Evolutionary conservation across 2,329 filamentous ascomycete genomes (phyloP).

Genomic region (Trichoderma pleuroti): DNA sequence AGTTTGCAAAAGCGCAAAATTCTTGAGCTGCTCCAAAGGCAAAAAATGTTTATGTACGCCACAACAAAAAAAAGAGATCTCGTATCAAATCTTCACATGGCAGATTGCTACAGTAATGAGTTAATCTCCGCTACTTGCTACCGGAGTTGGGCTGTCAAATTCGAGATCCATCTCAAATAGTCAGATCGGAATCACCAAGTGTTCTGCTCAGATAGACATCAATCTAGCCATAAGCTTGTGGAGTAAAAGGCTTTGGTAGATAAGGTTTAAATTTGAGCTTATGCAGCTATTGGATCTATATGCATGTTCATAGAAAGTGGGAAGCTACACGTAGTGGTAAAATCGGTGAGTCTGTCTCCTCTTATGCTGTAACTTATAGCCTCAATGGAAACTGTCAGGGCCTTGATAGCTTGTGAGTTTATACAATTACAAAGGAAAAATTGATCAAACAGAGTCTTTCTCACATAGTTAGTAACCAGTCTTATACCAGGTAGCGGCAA

Average conservation of each 20-base stretch:
- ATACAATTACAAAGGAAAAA: too few relatives aligned
- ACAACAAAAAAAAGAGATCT: not conserved
- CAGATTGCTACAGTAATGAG: not conserved
- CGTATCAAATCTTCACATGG: not conserved
- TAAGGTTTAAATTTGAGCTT: not conserved
- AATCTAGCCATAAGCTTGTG: not conserved
- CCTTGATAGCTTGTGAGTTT: not conserved
- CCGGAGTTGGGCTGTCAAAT: not conserved
- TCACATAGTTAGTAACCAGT: not conserved
- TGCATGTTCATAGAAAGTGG: not conserved
- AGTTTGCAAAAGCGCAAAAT: not conserved
- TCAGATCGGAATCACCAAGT: not conserved
- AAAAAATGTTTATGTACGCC: not conserved
- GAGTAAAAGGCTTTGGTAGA: not conserved
- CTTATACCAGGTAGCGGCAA: not conserved
- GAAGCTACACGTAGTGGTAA: not conserved
- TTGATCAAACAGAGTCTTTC: not conserved
- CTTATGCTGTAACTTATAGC: not conserved
- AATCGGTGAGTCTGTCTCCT: not conserved
- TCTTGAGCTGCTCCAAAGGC: not conserved
- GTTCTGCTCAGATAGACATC: not conserved
- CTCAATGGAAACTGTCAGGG: not conserved
- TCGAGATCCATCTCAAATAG: rapidly evolving
- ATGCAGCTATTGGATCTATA: not conserved
- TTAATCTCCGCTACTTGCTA: not conserved